Evolutionary conservation across 2,329 filamentous ascomycete genomes (phyloP), one percentile per base, ranked within the genome.

Genomic region (Sarocladiaceae sp.): DNA sequence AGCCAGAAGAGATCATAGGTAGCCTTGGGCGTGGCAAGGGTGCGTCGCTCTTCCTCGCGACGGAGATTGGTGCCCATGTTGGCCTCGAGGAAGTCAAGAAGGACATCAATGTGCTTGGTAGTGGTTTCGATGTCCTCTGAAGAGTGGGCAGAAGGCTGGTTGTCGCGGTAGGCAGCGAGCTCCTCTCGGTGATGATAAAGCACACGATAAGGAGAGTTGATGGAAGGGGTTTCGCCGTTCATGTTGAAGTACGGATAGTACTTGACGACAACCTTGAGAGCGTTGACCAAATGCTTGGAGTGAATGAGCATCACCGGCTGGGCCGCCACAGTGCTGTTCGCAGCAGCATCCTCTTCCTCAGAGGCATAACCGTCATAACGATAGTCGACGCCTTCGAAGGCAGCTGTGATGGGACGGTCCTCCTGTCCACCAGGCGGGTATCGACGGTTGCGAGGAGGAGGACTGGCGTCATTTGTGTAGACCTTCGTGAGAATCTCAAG

Each of bases 1-100:
- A 76, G 61, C 73, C 75, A 78, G 52, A 75, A 70, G 55, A 68
- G 66, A 3, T 74, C 68, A 42, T 69, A 77, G 2, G 74, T 76
- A 12, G 72, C 71, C 33, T 64, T 68, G 1, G 74, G 73, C 0
- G 59, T 61, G 23, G 58, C 57, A 40, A 67, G 66, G 12, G 58
- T 55, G 59, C 76, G 69, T 3, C 70, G 69, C 5, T 62, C 63
- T 54, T 71, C 62, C 55, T 78, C 75, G n/a, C 66, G 65, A 11
- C 60, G 61, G 33, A 76, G 64, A 42, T 65, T 55, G 3, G 66
- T 60, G 3, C 70, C 69, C 15, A 69, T 62, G 2, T 64, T 66
- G n/a, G 64, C 59, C 2, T 71, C 67, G 4, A 78, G 65, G 56
- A 75, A 77, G 3, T 56, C 53, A 4, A 77, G 63, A 7, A 78